These are phyloP conservation scores for Francoa sonchifolia DNA, from an alignment of 441 rosid genomes.

Conservation along the genomic window DNA sequence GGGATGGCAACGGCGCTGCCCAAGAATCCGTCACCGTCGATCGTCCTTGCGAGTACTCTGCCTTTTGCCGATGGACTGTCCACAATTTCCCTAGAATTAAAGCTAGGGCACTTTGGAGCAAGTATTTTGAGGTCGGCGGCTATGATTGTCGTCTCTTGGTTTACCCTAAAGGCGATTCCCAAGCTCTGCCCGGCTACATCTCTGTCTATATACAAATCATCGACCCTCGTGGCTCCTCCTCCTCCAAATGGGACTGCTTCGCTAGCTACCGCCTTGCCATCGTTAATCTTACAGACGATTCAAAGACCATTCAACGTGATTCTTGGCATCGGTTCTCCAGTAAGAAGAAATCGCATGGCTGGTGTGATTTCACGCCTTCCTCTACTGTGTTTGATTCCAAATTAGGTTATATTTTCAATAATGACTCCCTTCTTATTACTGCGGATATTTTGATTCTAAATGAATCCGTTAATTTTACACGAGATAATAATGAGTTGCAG, in stretches of 20 bases:
- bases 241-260: slow-evolving; percentile 95
- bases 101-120: slow-evolving; percentile 91
- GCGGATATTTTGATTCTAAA: slow-evolving; percentile 83
- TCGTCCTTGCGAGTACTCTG: slow-evolving; percentile 76
- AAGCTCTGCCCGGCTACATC: slow-evolving; percentile 91
- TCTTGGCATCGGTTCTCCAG: slow-evolving; percentile 93
- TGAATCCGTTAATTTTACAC: slow-evolving; percentile 66
- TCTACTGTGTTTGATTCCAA: slow-evolving; percentile 74
- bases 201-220: slow-evolving; percentile 90
- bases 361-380: slow-evolving; percentile 94
- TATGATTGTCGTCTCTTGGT: slow-evolving; percentile 89
- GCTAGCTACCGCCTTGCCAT: slow-evolving; percentile 89
- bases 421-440: slow-evolving; percentile 65
- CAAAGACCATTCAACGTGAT: slow-evolving; percentile 85
- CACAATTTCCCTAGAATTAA: slow-evolving; percentile 64
- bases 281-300: slow-evolving; percentile 64
- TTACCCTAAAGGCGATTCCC: slow-evolving; percentile 96
- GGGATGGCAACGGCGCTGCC: slow-evolving; percentile 72
- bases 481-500: slow-evolving; percentile 62
- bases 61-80: slow-evolving; percentile 90
- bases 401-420: slow-evolving; percentile 55
- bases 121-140: slow-evolving; percentile 98
- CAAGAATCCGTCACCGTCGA: slow-evolving; percentile 70
- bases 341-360: slow-evolving; percentile 96
- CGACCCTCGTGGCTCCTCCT: slow-evolving; percentile 84